Evolutionary conservation across 352 stramenopile species (phyloP), one percentile per base, ranked within the genome.

Genomic region (Phytophthora lateralis): DNA sequence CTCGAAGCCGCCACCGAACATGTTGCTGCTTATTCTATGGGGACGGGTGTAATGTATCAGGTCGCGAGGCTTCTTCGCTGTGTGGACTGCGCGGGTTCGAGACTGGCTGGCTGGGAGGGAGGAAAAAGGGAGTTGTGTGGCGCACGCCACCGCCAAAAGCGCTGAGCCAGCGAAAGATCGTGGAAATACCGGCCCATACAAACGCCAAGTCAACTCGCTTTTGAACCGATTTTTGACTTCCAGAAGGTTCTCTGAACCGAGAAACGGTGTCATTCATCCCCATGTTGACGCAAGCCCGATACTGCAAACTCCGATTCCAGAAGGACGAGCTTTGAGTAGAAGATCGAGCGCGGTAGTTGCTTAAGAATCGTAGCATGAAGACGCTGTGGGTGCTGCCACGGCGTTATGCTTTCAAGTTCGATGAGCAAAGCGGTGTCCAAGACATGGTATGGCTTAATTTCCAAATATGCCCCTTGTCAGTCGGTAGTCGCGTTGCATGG

Each of bases 1-100:
- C 66, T 94, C 85, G 54, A 92, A 94, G 50, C 85, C 85, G 60
- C 85, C 85, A 60, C 85, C 85, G 62, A 94, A 94, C 85, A 94
- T 94, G 48, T 58, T 17, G 6, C 50, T 44, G 38, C 38, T 44
- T 55, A 61, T 35, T 71, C 39, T 69, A 64, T 59, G 18, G 35
- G 45, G 20, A 26, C 17, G 11, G 12, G 18, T 26, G 34, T 70
- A 62, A 57, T 67, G 57, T 71, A 71, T 67, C 48, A 54, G 49
- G 55, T 48, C n/a, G 30, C 27, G 66, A 68, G 69, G 24, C 60
- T 65, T 75, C 26, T 46, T 54, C 45, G 46, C 42, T 63, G 63
- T 63, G 60, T 66, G 55, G 60, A 69, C 60, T 61, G 38, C 60
- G 66, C 55, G 55, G 67, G 49, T 71, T 68, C 60, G 49, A 70